A percentile compares a stretch with the other conserved stretches of the same genome.
phyloP scores from a whole-genome alignment of 768 basidiomycete species.

The Lentinula aciculospora region DNA sequence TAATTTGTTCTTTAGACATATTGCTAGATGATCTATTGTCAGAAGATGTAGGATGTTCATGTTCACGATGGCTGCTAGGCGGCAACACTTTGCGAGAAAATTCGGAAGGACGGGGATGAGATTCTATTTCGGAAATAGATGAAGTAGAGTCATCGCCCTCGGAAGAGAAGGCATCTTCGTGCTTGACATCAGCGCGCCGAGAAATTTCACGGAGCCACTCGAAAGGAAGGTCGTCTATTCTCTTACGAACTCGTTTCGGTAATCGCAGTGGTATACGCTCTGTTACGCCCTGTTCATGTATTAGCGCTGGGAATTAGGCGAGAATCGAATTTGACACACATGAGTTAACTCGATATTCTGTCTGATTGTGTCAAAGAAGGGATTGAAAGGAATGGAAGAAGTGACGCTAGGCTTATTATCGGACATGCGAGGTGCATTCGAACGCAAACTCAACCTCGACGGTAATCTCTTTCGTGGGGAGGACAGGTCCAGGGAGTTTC shows the following conservation, averaged over 20 bases:
- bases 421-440: not conserved
- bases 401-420: conserved; percentile 12
- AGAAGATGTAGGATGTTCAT: not conserved
- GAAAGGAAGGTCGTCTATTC: conserved; percentile 75
- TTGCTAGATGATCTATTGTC: not conserved
- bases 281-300: conserved; percentile 45
- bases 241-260: conserved; percentile 40
- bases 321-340: conserved; percentile 22
- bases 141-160: conserved; percentile 23
- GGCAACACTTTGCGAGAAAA: not conserved
- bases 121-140: conserved; percentile 12
- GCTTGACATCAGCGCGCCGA: conserved; percentile 31
- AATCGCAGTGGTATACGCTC: conserved; percentile 77
- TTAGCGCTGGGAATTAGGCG: not conserved
- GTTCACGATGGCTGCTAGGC: not conserved
- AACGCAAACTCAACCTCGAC: not conserved
- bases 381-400: conserved; percentile 53
- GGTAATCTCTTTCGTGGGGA: conserved; percentile 9
- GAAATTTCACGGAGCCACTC: conserved; percentile 75
- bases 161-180: conserved; percentile 20
- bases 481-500: conserved; percentile 8
- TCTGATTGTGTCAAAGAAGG: conserved; percentile 93
- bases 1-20: not conserved
- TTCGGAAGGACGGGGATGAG: not conserved
- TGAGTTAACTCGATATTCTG: conserved; percentile 76